These are phyloP conservation scores for Oidiodendron maius DNA, from an alignment of 495 filamentous ascomycete species.

Conservation along the genomic window DNA sequence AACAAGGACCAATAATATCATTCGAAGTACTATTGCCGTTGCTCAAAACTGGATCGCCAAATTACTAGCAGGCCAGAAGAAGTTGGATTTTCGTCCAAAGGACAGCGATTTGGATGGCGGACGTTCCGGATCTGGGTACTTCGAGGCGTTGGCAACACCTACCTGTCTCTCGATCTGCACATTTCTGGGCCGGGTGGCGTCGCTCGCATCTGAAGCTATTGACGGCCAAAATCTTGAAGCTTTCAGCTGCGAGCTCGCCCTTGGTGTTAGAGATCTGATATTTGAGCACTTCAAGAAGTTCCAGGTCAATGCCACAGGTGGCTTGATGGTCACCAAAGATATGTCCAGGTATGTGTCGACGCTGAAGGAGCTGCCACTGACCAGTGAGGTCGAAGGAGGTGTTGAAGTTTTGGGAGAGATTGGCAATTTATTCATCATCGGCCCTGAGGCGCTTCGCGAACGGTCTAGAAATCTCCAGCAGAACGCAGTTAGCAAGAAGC, in stretches of 20 bases:
- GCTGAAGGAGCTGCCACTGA: conserved; percentile 70
- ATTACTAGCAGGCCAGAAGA: conserved; percentile 75
- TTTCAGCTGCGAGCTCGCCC: conserved; percentile 79
- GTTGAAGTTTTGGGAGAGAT: conserved; percentile 89
- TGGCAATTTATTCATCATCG: conserved; percentile 94
- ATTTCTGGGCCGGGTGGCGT: conserved; percentile 66
- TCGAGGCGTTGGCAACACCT: conserved; percentile 79
- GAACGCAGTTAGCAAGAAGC: conserved; percentile 37
- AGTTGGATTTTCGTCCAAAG: conserved; percentile 85
- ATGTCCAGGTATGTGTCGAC: conserved; percentile 84
- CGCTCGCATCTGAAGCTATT: conserved; percentile 56
- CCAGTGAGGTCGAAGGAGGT: conserved; percentile 60
- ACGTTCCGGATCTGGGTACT: conserved; percentile 35
- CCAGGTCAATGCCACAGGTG: conserved; percentile 82
- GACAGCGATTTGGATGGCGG: conserved; percentile 64
- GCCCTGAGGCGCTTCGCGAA: conserved; percentile 80
- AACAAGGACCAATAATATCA: conserved; percentile 78
- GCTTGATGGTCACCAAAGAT: conserved; percentile 93
- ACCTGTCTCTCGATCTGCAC: conserved; percentile 73
- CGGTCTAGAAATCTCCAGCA: conserved; percentile 53
- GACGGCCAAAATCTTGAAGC: conserved; percentile 71
- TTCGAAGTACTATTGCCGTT: conserved; percentile 81
- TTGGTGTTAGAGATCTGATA: conserved; percentile 67
- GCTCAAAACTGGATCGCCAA: conserved; percentile 72
- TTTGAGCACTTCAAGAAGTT: conserved; percentile 94